Conservation (phyloP, 345 rosid species). For the Aethionema arabicum region DNA sequence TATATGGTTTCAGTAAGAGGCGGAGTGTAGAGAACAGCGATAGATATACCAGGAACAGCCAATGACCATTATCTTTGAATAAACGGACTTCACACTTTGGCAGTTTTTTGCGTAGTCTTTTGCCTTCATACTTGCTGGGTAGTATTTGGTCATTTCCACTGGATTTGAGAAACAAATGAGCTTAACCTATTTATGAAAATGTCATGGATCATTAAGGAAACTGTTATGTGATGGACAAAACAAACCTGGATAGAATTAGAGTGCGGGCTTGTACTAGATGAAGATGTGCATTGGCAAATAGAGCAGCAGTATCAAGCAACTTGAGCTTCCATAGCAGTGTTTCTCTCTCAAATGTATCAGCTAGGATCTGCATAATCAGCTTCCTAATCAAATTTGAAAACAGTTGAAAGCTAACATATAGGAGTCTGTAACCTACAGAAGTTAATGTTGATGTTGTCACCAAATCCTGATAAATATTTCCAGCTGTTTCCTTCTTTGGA, state of each 20-base stretch:
- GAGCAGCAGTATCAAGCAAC: slow-evolving; percentile 60
- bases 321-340: slow-evolving; percentile 76
- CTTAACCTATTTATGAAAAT: slow-evolving; percentile 10
- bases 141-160: slow-evolving; percentile 81
- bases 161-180: slow-evolving; percentile 18
- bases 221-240: slow-evolving; percentile 3
- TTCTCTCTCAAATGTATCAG: slow-evolving; percentile 51
- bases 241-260: slow-evolving; percentile 62
- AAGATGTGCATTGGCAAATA: slow-evolving; percentile 65
- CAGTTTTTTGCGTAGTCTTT: slow-evolving; percentile 48
- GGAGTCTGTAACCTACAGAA: slow-evolving; percentile 41
- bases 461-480: slow-evolving; percentile 48
- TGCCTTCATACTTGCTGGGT: slow-evolving; percentile 68
- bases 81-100: slow-evolving; percentile 55
- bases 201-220: slow-evolving; percentile 12
- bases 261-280: slow-evolving; percentile 68
- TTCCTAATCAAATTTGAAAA: slow-evolving; percentile 24
- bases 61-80: slow-evolving; percentile 63
- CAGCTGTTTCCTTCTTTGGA: slow-evolving; percentile 49
- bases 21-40: slow-evolving; percentile 14
- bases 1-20: slow-evolving; percentile 14
- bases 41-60: slow-evolving; percentile 67
- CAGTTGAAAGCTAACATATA: slow-evolving; percentile 12
- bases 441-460: slow-evolving; percentile 48
- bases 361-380: slow-evolving; percentile 53